These are phyloP conservation scores for Cephalotrichum gorgonifer DNA, from an alignment of 2,329 filamentous ascomycete species.

Conservation along the genomic window DNA sequence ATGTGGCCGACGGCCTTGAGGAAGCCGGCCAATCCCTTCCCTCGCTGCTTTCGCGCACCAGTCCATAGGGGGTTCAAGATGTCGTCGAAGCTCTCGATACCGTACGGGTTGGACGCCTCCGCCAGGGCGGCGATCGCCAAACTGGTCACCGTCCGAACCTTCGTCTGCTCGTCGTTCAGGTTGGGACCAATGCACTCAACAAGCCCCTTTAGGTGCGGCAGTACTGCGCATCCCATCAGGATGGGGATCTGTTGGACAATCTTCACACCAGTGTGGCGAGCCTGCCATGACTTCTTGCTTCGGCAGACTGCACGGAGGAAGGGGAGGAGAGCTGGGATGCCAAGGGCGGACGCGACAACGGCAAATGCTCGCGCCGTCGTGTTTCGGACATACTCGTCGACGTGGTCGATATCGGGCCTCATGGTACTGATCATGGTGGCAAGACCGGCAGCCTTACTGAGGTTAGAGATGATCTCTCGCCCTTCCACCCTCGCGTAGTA, in stretches of 20 bases:
- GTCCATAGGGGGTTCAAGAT: conserved; percentile 97
- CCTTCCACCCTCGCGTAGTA: conserved; percentile 98
- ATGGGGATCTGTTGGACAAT: conserved; percentile 99
- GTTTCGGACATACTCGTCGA: conserved; percentile 96
- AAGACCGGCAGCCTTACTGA: conserved; percentile 90
- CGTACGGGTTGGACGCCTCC: conserved; percentile 93
- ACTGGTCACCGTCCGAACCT: conserved; percentile 92
- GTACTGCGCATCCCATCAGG: conserved; percentile 92
- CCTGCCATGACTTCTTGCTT: conserved; percentile 99
- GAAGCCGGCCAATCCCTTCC: conserved; percentile 91
- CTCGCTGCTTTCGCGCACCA: conserved; percentile 88
- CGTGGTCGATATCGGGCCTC: conserved; percentile 96
- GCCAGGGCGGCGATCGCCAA: conserved; percentile 90
- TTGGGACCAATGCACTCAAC: conserved; percentile 96
- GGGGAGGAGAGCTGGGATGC: conserved; percentile 87
- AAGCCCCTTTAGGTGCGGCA: conserved; percentile 89
- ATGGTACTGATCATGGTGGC: conserved; percentile 99
- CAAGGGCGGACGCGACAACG: conserved; percentile 90
- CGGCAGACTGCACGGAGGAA: conserved; percentile 93
- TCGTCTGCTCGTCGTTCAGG: conserved; percentile 94
- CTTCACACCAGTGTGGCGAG: conserved; percentile 94
- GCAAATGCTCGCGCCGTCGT: conserved; percentile 95
- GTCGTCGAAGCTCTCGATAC: conserved; percentile 97
- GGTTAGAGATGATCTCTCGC: conserved; percentile 96
- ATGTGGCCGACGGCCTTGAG: conserved; percentile 97